phyloP scores from a whole-genome alignment of 306 rosid genomes.

The Trifolium repens region DNA sequence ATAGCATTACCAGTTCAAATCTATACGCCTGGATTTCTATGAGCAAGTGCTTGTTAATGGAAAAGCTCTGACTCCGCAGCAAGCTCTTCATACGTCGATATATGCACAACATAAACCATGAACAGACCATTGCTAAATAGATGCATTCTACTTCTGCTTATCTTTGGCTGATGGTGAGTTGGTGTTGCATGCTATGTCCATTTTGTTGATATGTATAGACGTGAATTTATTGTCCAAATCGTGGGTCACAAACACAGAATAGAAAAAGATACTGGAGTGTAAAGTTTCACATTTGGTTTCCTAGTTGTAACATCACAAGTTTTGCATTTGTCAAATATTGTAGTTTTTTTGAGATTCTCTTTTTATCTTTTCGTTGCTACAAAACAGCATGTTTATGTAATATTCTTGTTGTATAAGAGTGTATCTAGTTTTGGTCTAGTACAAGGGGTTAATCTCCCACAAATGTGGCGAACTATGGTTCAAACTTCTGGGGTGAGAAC shows the following conservation, averaged over 20 bases:
- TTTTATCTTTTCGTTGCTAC: constrained; percentile 21
- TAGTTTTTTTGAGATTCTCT: constrained; percentile 21
- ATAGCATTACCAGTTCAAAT: constrained; percentile 80
- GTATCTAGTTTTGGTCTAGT: background rate
- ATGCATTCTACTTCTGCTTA: constrained; percentile 37
- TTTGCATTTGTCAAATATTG: constrained; percentile 33
- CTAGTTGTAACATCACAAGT: constrained; percentile 9
- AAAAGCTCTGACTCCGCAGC: constrained; percentile 66
- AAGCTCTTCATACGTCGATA: constrained; percentile 69
- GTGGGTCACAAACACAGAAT: constrained; percentile 36
- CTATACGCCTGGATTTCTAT: constrained; percentile 82
- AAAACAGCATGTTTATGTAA: constrained; percentile 33
- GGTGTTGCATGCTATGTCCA: constrained; percentile 37
- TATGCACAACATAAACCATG: constrained; percentile 82
- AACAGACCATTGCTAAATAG: constrained; percentile 30
- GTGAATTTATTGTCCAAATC: constrained; percentile 37
- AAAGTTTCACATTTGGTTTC: constrained; percentile 34
- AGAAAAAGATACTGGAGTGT: constrained; percentile 29
- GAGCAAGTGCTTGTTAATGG: constrained; percentile 91
- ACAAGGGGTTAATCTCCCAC: background rate
- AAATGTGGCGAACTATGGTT: background rate
- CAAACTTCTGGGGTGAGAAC: background rate
- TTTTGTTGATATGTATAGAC: constrained; percentile 40
- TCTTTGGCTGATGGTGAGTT: constrained; percentile 26
- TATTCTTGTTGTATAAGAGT: constrained; percentile 28